A percentile compares a stretch with the other conserved stretches of the same genome.
Evolutionary conservation across 805 yeast species (phyloP).

Genomic region (Candida nitratophila): DNA sequence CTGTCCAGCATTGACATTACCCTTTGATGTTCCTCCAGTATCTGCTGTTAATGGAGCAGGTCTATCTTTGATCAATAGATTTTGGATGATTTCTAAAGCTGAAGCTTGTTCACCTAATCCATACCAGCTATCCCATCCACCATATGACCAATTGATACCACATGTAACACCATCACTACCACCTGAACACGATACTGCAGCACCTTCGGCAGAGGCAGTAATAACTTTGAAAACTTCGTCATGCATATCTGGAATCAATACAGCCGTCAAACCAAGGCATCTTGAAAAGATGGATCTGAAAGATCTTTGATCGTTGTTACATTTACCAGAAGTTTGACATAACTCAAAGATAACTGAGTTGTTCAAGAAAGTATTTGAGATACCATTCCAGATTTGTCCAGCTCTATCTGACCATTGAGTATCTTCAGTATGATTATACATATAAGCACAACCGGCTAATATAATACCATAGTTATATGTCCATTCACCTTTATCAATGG

Average conservation of each 20-base stretch:
- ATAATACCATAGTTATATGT: constrained; percentile 65
- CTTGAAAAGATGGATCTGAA: constrained; percentile 67
- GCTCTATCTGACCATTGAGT: constrained; percentile 35
- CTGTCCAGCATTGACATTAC: constrained; percentile 48
- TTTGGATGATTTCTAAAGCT: constrained; percentile 61
- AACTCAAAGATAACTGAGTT: constrained; percentile 53
- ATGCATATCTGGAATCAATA: constrained; percentile 42
- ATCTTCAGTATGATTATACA: constrained; percentile 54
- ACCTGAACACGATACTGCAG: constrained; percentile 74
- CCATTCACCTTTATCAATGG: constrained; percentile 50
- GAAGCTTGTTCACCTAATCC: constrained; percentile 85
- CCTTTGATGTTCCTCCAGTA: constrained; percentile 65
- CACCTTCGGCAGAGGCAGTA: constrained; percentile 51
- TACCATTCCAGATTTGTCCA: constrained; percentile 29
- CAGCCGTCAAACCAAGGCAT: constrained; percentile 51
- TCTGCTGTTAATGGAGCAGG: constrained; percentile 56
- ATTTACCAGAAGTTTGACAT: constrained; percentile 44
- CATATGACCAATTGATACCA: constrained; percentile 62
- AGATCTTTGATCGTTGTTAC: constrained; percentile 73
- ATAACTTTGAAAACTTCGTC: constrained; percentile 30
- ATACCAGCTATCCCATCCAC: constrained; percentile 56
- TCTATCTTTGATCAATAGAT: constrained; percentile 28
- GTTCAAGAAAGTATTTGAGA: constrained; percentile 38
- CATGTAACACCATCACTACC: constrained; percentile 85
- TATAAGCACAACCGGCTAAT: constrained; percentile 62